Evolutionary conservation across 768 basidiomycete species (phyloP).

Genomic region (Leccinum arenicola): DNA sequence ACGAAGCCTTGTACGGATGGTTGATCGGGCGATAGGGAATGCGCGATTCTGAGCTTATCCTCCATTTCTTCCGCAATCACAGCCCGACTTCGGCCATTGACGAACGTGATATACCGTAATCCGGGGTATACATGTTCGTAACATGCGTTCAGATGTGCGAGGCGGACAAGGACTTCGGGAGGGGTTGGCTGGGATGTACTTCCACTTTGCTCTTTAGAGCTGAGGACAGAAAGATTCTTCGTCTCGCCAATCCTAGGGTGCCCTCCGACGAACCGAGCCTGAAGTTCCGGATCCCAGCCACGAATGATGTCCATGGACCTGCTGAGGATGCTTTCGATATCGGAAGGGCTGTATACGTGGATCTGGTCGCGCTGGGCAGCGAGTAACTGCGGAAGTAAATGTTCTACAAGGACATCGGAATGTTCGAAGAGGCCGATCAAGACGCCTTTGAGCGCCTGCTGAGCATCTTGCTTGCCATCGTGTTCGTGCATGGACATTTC

Average conservation of each 20-base stretch:
- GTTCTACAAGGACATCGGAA: slow-evolving; percentile 51
- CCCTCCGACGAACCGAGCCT: slow-evolving; percentile 69
- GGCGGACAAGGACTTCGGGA: slow-evolving; percentile 68
- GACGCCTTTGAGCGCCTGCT: slow-evolving; percentile 28
- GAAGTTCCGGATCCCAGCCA: slow-evolving; percentile 49
- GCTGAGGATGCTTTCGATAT: slow-evolving; percentile 56
- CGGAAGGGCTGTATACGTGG: slow-evolving; percentile 30
- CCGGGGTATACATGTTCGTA: slow-evolving; percentile 76
- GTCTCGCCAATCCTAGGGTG: slow-evolving; percentile 91
- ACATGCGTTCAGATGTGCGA: slow-evolving; percentile 70
- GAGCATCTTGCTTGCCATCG: slow-evolving; percentile 1
- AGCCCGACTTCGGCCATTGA: slow-evolving; percentile 75
- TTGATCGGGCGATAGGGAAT: slow-evolving; percentile 42
- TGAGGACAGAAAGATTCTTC: slow-evolving; percentile 69
- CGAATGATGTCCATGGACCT: slow-evolving; percentile 45
- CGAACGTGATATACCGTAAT: slow-evolving; percentile 88
- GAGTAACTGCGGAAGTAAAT: slow-evolving; percentile 55
- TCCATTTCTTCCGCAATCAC: slow-evolving; percentile 82
- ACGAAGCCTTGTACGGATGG: slow-evolving; percentile 36
- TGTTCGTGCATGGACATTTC: slow-evolving; percentile 1
- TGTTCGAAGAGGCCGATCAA: slow-evolving; percentile 61
- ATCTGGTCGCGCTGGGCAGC: slow-evolving; percentile 22
- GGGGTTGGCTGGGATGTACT: slow-evolving; percentile 49
- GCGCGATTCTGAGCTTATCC: slow-evolving; percentile 49
- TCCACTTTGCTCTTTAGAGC: slow-evolving; percentile 76